These are phyloP conservation scores for Heliamphora pulchella DNA, from an alignment of 179 eudicot species.

Conservation along the genomic window DNA sequence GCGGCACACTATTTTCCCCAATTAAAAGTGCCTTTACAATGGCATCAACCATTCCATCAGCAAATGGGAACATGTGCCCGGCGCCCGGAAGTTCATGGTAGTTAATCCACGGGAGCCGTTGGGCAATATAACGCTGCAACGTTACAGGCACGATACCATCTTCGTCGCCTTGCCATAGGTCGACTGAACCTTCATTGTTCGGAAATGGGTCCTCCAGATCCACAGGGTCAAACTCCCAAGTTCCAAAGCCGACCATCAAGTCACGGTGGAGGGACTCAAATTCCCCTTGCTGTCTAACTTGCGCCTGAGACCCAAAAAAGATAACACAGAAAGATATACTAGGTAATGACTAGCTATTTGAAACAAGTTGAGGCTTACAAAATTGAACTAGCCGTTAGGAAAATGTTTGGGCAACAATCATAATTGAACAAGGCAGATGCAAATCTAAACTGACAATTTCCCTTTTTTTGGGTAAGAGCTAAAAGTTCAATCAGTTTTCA, in stretches of 20 bases:
- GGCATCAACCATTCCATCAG: constrained; percentile 33
- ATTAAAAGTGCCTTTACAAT: constrained; percentile 35
- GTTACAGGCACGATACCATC: constrained; percentile 32
- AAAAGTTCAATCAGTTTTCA: too few relatives aligned
- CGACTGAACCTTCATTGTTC: constrained; percentile 33
- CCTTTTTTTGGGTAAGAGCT: too few relatives aligned
- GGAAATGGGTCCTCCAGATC: constrained; percentile 36
- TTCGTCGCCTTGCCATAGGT: constrained; percentile 51
- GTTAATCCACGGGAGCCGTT: constrained; percentile 39
- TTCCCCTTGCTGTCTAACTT: constrained; percentile 37
- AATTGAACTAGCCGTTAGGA: background rate
- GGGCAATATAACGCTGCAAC: constrained; percentile 39
- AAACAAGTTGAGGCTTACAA: background rate
- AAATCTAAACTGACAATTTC: too few relatives aligned
- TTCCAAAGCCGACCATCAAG: constrained; percentile 34
- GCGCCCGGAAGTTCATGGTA: constrained; percentile 43
- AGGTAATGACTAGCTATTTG: background rate
- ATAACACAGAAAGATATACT: background rate
- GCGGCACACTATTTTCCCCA: constrained; percentile 19
- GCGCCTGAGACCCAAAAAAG: constrained; percentile 20
- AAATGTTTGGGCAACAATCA: too few relatives aligned
- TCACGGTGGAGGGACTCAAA: constrained; percentile 38
- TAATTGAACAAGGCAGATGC: too few relatives aligned
- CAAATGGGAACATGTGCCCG: constrained; percentile 40
- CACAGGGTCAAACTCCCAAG: constrained; percentile 45